Evolutionary conservation across 2,329 filamentous ascomycete genomes (phyloP).

Genomic region (Ilyonectria robusta): DNA sequence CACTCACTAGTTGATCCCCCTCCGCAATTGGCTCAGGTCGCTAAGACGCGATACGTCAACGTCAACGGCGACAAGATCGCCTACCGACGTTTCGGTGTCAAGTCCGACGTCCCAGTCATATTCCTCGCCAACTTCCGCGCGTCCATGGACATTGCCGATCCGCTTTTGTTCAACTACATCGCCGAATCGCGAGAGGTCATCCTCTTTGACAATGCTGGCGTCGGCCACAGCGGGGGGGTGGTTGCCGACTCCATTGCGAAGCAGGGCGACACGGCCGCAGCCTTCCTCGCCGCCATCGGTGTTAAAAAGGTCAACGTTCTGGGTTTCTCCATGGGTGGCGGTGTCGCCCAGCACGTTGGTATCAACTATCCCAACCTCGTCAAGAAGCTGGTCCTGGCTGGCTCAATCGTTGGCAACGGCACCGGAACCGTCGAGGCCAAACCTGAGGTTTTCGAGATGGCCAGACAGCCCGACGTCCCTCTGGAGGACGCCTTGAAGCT

Average conservation of each 20-base stretch:
- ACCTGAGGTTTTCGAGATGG: too few species aligned
- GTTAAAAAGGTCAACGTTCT: too few species aligned
- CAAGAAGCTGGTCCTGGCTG: too few species aligned
- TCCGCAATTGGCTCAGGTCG: neutral
- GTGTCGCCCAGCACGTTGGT: too few species aligned
- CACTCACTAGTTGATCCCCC: too few species aligned
- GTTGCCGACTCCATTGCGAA: neutral
- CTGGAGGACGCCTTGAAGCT: neutral
- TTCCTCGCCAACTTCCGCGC: constrained; percentile 7
- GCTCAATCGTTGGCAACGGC: too few species aligned
- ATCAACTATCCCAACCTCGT: too few species aligned
- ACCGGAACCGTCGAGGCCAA: too few species aligned
- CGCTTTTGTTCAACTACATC: neutral
- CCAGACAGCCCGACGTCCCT: too few species aligned
- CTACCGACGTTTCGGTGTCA: neutral
- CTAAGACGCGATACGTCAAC: neutral
- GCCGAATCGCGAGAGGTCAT: neutral
- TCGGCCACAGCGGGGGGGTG: neutral
- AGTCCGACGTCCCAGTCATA: neutral
- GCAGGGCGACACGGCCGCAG: neutral
- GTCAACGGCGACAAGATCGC: constrained; percentile 1
- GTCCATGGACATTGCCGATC: neutral
- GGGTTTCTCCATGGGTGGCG: too few species aligned
- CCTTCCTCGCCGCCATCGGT: too few species aligned
- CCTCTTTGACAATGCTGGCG: neutral